A percentile compares a stretch with the other conserved stretches of the same genome.
Evolutionary conservation across 768 basidiomycete species (phyloP).

Genomic region (Suillus weaverae): DNA sequence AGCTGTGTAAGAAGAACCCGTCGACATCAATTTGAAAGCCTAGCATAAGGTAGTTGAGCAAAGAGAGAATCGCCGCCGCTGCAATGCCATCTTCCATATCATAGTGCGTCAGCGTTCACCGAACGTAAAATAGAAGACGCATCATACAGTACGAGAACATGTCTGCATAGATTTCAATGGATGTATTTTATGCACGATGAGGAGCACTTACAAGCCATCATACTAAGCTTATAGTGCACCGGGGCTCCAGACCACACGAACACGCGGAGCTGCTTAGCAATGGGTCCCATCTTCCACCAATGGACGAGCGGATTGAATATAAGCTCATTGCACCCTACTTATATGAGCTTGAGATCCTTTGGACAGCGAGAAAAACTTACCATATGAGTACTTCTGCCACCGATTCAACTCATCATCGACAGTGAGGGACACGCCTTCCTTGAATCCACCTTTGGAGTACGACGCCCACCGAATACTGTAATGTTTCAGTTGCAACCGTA

Average conservation of each 20-base stretch:
- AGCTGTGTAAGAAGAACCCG: conserved; percentile 69
- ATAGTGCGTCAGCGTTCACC: background rate
- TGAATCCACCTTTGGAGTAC: conserved; percentile 81
- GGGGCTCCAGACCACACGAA: conserved; percentile 73
- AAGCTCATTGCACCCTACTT: conserved; percentile 66
- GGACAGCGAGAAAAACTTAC: conserved; percentile 46
- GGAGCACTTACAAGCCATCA: conserved; percentile 62
- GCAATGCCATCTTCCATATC: conserved; percentile 53
- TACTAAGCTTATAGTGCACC: conserved; percentile 74
- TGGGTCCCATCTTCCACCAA: conserved; percentile 78
- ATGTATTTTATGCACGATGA: background rate
- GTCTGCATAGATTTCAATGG: conserved; percentile 22
- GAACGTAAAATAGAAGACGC: background rate
- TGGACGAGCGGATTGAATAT: conserved; percentile 76
- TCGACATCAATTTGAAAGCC: conserved; percentile 64
- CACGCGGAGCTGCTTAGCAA: conserved; percentile 69
- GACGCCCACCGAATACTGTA: conserved; percentile 60
- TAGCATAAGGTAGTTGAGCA: conserved; percentile 70
- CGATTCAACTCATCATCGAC: conserved; percentile 84
- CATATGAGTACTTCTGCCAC: conserved; percentile 84
- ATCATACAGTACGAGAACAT: conserved; percentile 47
- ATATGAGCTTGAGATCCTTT: conserved; percentile 2
- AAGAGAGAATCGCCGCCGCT: conserved; percentile 57
- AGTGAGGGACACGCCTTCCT: conserved; percentile 84
- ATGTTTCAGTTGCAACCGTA: conserved; percentile 31